phyloP scores from a whole-genome alignment of 441 rosid species.

The Theobroma grandiflorum region DNA sequence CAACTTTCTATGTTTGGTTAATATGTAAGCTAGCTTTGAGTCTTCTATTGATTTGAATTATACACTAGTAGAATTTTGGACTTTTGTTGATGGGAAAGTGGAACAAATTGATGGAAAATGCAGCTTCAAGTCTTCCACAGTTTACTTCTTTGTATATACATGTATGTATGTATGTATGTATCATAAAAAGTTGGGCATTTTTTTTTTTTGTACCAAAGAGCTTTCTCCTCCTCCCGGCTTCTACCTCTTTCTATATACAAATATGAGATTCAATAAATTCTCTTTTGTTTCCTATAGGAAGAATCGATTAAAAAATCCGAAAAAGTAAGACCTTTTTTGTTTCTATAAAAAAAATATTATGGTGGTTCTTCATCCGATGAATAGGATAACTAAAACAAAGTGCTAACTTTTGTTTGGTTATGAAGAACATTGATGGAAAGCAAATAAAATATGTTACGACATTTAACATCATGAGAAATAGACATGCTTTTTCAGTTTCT shows the following conservation, averaged over 20 bases:
- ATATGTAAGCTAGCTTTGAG: not conserved
- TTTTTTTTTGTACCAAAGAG: no score
- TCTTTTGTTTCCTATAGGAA: not conserved
- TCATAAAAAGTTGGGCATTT: no score
- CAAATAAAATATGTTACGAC: not conserved
- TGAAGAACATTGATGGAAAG: not conserved
- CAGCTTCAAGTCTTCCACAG: not conserved
- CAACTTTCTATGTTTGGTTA: no score
- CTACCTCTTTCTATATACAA: no score
- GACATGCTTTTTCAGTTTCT: slow-evolving; percentile 16
- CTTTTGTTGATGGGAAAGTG: not conserved
- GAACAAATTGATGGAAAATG: slow-evolving; percentile 4
- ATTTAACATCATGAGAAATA: not conserved
- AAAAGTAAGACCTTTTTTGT: not conserved
- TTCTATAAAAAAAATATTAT: not conserved
- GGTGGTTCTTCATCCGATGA: not conserved
- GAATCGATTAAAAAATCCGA: not conserved
- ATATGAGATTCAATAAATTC: not conserved
- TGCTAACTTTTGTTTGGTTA: not conserved
- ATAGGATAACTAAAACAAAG: not conserved
- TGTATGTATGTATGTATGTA: no score
- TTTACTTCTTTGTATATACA: not conserved
- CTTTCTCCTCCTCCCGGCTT: no score
- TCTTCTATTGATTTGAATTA: not conserved
- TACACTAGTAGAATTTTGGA: not conserved